These are phyloP conservation scores for Naganishia antarctica DNA, from an alignment of 768 basidiomycete species.

Conservation along the genomic window DNA sequence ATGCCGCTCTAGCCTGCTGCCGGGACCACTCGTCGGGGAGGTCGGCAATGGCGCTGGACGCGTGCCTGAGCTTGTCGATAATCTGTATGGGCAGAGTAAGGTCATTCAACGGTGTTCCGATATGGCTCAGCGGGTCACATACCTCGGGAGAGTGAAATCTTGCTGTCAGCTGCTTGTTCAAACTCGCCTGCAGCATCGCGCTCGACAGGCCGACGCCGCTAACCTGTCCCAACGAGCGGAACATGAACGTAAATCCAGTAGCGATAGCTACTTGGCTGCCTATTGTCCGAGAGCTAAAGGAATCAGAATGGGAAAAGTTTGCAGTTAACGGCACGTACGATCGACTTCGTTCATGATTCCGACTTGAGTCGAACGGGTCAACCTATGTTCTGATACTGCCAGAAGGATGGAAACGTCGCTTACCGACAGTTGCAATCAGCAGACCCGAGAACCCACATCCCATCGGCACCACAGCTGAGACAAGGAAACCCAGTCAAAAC, in stretches of 20 bases:
- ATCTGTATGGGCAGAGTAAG: slow-evolving; percentile 7
- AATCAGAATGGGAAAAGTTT: too few species aligned
- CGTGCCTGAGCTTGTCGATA: slow-evolving; percentile 26
- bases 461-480: slow-evolving; percentile 25
- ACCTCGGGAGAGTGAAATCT: slow-evolving; percentile 28
- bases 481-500: too few species aligned
- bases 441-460: slow-evolving; percentile 27
- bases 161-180: slow-evolving; percentile 18
- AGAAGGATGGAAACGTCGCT: too few species aligned
- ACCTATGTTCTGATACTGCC: too few species aligned
- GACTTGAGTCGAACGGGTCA: too few species aligned
- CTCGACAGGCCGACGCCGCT: slow-evolving; percentile 30
- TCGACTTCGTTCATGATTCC: slow-evolving; percentile 28
- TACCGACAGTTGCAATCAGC: slow-evolving; percentile 23
- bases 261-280: slow-evolving; percentile 27
- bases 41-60: slow-evolving; percentile 23
- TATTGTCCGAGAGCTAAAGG: not conserved
- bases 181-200: slow-evolving; percentile 26
- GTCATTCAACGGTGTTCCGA: too few species aligned
- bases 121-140: too few species aligned
- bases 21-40: slow-evolving; percentile 25
- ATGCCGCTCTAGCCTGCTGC: slow-evolving; percentile 22
- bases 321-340: slow-evolving; percentile 17
- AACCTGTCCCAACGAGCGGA: slow-evolving; percentile 27
- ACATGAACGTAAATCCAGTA: slow-evolving; percentile 29